Conservation (phyloP, 768 basidiomycete species). For the Collybia sordida region DNA sequence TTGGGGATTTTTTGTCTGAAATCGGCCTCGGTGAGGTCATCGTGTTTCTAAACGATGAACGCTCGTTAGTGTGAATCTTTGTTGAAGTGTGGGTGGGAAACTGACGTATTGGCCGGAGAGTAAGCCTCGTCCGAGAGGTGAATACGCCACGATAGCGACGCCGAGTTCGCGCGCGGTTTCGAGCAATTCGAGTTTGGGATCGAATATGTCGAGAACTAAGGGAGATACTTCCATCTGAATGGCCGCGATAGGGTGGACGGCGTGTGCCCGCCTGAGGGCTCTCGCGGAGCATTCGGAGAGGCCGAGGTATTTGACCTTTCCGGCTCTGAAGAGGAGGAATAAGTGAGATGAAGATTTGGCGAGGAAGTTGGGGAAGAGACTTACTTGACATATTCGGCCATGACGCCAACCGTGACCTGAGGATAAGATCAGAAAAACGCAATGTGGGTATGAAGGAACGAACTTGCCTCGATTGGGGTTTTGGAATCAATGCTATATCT, state of each 20-base stretch:
- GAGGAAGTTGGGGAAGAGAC: conserved; percentile 14
- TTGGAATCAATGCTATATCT: conserved; percentile 16
- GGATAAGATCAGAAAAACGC: background rate
- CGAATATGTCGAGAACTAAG: conserved; percentile 42
- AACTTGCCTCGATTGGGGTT: conserved; percentile 25
- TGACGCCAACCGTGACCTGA: conserved; percentile 30
- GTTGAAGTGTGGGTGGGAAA: background rate
- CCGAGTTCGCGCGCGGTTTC: conserved; percentile 43
- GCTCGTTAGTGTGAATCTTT: background rate
- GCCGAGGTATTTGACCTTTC: conserved; percentile 50
- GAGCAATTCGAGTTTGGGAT: conserved; percentile 34
- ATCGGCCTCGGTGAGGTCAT: conserved; percentile 38
- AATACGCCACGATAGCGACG: conserved; percentile 42
- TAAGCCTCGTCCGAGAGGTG: conserved; percentile 51
- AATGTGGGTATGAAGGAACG: background rate
- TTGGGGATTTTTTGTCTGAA: conserved; percentile 34
- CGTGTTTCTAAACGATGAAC: conserved; percentile 27
- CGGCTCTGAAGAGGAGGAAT: conserved; percentile 23
- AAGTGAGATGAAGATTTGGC: conserved; percentile 1
- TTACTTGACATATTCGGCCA: conserved; percentile 36
- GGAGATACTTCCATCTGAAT: conserved; percentile 45
- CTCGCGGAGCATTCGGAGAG: conserved; percentile 46
- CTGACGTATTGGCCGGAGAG: conserved; percentile 43
- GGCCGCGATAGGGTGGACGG: conserved; percentile 44
- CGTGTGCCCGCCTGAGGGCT: conserved; percentile 48